phyloP scores from a whole-genome alignment of 2,329 filamentous ascomycete species.

The Berkeleyomyces rouxiae region DNA sequence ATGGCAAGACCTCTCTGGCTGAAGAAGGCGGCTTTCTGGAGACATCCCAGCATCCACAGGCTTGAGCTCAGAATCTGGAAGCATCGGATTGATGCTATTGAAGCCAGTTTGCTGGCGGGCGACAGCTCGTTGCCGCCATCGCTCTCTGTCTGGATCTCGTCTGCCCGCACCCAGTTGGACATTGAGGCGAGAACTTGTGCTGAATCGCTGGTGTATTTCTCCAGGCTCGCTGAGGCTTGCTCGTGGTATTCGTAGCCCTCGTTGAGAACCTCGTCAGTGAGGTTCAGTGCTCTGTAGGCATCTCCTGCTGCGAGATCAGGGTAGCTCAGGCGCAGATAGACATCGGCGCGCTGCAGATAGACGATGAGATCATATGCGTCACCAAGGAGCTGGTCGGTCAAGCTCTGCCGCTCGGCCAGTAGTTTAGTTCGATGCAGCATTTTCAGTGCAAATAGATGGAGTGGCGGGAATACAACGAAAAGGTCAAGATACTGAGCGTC shows the following conservation, averaged over 20 bases:
- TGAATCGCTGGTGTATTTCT: conserved; percentile 19
- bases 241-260: conserved; percentile 74
- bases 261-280: conserved; percentile 65
- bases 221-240: conserved; percentile 38
- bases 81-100: conserved; percentile 31
- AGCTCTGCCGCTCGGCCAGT: conserved; percentile 35
- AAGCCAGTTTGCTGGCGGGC: conserved; percentile 22
- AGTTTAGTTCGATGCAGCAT: conserved; percentile 19
- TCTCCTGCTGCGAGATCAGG: conserved; percentile 81
- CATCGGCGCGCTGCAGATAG: conserved; percentile 51
- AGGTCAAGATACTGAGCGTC: not conserved
- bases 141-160: conserved; percentile 16
- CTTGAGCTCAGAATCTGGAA: conserved; percentile 42
- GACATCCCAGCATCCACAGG: conserved; percentile 47
- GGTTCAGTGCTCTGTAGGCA: conserved; percentile 74
- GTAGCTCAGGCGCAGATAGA: conserved; percentile 62
- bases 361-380: conserved; percentile 45
- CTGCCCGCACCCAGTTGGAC: conserved; percentile 26
- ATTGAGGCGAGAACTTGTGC: conserved; percentile 29
- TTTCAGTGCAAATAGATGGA: conserved; percentile 16
- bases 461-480: conserved; percentile 18
- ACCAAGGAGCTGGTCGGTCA: conserved; percentile 37
- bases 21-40: conserved; percentile 51
- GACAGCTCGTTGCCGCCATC: not conserved
- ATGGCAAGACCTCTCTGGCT: conserved; percentile 42